Evolutionary conservation across 768 basidiomycete genomes (phyloP), one percentile per base, ranked within the genome.

Genomic region (Gyrodon lividus): DNA sequence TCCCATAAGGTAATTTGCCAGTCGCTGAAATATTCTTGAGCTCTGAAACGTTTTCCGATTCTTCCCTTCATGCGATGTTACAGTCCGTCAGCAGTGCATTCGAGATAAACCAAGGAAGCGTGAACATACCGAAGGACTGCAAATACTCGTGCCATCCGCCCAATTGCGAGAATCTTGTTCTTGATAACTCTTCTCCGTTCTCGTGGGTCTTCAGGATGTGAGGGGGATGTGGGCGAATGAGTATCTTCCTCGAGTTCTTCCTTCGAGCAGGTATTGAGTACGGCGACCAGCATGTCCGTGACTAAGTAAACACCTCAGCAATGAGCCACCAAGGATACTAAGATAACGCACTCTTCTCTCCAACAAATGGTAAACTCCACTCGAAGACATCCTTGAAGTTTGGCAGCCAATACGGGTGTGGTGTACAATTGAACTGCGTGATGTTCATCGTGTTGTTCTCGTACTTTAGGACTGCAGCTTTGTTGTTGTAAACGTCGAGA

Each of bases 301-400:
- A 98, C 95, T 98, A 52, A 4, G 42, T 22, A 34, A 12, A 14
- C 49, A 6, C 26, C 41, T 49, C 16, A 23, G 17, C 19, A 20
- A 31, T 57, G 47, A 28, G 33, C 28, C 12, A 2, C 22, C 16
- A 19, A 14, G 23, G n/a, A 9, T 42, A 44, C 12, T 17, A 10
- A 13, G 22, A 28, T 1, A 3, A 74, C 90, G 48, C 55, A 95
- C 95, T 97, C 75, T 98, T 98, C 57, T 92, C 86, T 46, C 94
- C 95, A 5, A 98, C 94, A 66, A 98, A 98, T 0, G 96, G 96
- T 50, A 98, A 68, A 77, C 89, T 92, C 96, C 95, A 98, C 10
- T 94, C 96, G 66, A 98, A 98, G 26, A 92, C 94, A 64, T 98
- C 92, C 83, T 95, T 95, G 61, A 97, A 97, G 72, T 97, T 97